Evolutionary conservation across 768 basidiomycete genomes (phyloP), one percentile per base, ranked within the genome.

Genomic region (Russula sp.): DNA sequence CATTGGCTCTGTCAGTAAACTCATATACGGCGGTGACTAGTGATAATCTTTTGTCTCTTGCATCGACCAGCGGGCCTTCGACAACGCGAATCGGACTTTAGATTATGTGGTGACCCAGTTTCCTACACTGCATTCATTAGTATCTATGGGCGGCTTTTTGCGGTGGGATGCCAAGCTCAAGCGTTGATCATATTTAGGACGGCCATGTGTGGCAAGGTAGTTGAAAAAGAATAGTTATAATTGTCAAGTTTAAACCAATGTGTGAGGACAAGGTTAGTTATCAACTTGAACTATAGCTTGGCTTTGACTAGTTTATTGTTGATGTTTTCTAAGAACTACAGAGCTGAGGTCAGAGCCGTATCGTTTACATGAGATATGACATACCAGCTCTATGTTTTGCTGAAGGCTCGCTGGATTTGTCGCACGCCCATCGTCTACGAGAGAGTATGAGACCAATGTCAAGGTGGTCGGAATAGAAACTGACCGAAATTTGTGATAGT

Each of bases 401-500:
- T 81, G 76, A 7, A 86, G 79, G 8, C 86, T 81, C 7, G 80
- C 69, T 0, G 95, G 97, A 74, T 97, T 76, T 11, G 92, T 95
- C 13, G 93, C 82, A 32, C 89, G 84, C 4, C 83, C 87, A 69
- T 93, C 90, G 67, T 87, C 90, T 91, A 35, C 10, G 43, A 41
- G 41, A 36, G 56, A 66, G 63, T 36, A 36, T 58, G 65, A 16
- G 59, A 34, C 32, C 13, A 2, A 29, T 47, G 35, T 8, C 14
- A 10, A n/a, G 32, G 25, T 25, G 16, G 3, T 35, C 10, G 20
- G 5, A 18, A 39, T 41, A 13, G 50, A 52, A 41, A 48, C 83
- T 65, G 69, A 92, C 91, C 79, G 70, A 98, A 99, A 71, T 83
- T 78, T 29, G 90, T 96, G 72, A 98, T 89, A 54, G 77, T 73